Conservation (phyloP, 2,329 filamentous ascomycete species). For the Clonostachys solani region DNA sequence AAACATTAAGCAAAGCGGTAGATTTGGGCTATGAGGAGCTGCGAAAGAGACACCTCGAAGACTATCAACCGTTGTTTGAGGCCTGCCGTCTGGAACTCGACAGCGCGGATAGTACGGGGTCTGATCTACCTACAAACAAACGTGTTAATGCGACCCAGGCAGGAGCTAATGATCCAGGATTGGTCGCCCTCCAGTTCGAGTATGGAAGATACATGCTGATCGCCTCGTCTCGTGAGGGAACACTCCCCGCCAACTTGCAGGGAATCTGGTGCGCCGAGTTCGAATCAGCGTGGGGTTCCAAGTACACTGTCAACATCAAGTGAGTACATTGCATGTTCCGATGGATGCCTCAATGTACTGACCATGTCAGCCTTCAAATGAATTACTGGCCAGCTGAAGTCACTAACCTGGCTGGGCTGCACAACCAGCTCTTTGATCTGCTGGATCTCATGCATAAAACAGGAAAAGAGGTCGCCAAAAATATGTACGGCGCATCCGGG, state of each 20-base stretch:
- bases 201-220: constrained; percentile 20
- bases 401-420: neutral
- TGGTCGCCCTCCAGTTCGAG: constrained; percentile 1
- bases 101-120: neutral
- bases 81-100: neutral
- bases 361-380: constrained; percentile 18
- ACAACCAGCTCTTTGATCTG: constrained; percentile 6
- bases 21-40: neutral
- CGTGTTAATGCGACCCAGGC: constrained; percentile 1
- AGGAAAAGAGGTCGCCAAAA: constrained; percentile 25
- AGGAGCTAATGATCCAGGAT: constrained; percentile 1
- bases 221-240: constrained; percentile 15
- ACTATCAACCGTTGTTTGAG: neutral
- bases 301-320: constrained; percentile 40
- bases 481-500: constrained; percentile 22
- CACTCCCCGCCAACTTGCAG: constrained; percentile 35
- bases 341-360: neutral
- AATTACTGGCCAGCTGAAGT: constrained; percentile 31
- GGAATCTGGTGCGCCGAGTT: constrained; percentile 36
- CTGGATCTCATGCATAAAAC: constrained; percentile 14
- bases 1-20: neutral
- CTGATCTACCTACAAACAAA: neutral
- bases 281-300: constrained; percentile 31
- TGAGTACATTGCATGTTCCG: neutral
- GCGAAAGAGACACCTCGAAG: neutral